Conservation (phyloP, 129 eudicot genomes). For the Logfia minima region DNA sequence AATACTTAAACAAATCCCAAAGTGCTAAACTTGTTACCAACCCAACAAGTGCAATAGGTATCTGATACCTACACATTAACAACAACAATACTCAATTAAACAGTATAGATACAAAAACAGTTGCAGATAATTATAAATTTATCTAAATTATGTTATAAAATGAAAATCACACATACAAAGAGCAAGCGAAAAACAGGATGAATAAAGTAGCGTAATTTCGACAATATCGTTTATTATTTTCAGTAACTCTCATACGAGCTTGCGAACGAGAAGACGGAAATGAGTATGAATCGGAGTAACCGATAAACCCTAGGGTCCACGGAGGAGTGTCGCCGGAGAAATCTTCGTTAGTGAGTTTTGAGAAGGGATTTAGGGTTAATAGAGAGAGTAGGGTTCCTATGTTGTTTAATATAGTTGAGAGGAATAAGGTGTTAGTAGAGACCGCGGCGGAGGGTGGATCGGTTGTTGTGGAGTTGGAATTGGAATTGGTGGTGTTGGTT, state of each 20-base stretch:
- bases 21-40: constrained; percentile 69
- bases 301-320: constrained; percentile 76
- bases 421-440: constrained; percentile 33
- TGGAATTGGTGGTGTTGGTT: constrained; percentile 19
- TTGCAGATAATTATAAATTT: background rate
- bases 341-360: constrained; percentile 72
- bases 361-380: constrained; percentile 70
- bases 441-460: constrained; percentile 35
- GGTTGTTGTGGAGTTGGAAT: constrained; percentile 29
- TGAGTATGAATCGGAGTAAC: constrained; percentile 59
- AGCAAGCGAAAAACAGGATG: constrained; percentile 77
- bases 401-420: constrained; percentile 39
- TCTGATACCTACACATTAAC: constrained; percentile 63
- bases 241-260: constrained; percentile 79
- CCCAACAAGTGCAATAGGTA: constrained; percentile 90
- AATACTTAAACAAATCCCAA: constrained; percentile 74
- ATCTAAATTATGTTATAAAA: background rate
- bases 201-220: constrained; percentile 71
- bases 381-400: constrained; percentile 66
- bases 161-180: constrained; percentile 53
- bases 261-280: constrained; percentile 75
- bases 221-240: constrained; percentile 79
- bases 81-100: constrained; percentile 13
- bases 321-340: constrained; percentile 66
- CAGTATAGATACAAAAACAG: background rate